Base-by-base conservation (phyloP, 192 early-diverging fungal genomes). In the Podila epigama region DNA sequence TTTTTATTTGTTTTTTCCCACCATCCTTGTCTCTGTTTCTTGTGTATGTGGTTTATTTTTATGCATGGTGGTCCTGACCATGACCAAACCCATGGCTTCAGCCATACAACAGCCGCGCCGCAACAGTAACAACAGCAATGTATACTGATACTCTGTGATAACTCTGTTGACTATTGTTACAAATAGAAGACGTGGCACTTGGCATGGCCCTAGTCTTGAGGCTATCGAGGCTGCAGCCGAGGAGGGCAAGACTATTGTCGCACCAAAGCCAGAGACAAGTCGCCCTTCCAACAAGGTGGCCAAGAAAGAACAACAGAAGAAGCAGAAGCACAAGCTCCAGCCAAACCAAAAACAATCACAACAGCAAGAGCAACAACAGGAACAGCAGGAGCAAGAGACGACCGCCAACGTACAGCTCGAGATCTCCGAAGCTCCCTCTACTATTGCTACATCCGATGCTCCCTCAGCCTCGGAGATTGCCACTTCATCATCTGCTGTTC, bases 151-250 rank as follows among this genome's bases (percentile, higher is more conserved):
- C n/a, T n/a, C n/a, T n/a, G n/a, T n/a, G n/a, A n/a, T n/a, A n/a
- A n/a, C n/a, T n/a, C n/a, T n/a, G 27, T 53, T 32, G 13, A 13
- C 28, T 5, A 33, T 34, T 62, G 39, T 53, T 34, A 48, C 31
- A 37, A 4, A 40, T 41, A 77, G 73, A 59, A 60, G 73, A 54
- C 73, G 73, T 35, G 73, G 73, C 33, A 77, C 73, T 3, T 77
- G 73, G 73, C 73, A 77, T 40, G 66, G 73, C 42, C 73, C 73
- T 58, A 77, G 73, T 29, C 51, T 68, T 25, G 73, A 77, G 51
- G 73, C 61, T 33, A 58, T 77, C 31, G 72, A 75, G 60, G 54
- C 20, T 18, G 55, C 73, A 25, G 36, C 61, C 20, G 42, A 57
- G 31, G 39, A 59, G 58, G 32, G 37, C 28, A 63, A 32, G 25